Conservation (phyloP, 352 stramenopile species). For the Plasmopara muralis region DNA sequence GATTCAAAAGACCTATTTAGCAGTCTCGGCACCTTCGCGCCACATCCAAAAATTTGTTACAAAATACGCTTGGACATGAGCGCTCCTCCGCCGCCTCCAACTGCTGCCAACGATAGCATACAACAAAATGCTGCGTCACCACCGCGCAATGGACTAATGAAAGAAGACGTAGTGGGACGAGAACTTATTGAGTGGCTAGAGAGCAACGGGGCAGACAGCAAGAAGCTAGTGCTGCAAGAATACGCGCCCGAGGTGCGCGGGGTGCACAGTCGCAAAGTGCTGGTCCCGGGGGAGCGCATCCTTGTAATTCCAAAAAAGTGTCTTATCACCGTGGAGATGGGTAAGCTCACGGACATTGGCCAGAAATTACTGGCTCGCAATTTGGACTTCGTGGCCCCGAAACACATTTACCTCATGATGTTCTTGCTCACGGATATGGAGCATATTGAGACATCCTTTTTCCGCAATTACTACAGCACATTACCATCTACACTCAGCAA, state of each 20-base stretch:
- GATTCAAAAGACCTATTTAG: no score
- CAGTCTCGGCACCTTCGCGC: no score
- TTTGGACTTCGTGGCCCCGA: constrained; percentile 96
- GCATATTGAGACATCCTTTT: constrained; percentile 77
- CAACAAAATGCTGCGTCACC: not conserved
- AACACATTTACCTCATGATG: constrained; percentile 99
- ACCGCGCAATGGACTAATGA: constrained; percentile 9
- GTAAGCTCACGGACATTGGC: constrained; percentile 94
- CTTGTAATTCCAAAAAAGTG: constrained; percentile 92
- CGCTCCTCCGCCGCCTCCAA: constrained; percentile 18
- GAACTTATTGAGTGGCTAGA: constrained; percentile 79
- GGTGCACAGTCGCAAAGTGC: constrained; percentile 85
- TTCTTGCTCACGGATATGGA: constrained; percentile 97
- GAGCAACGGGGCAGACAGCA: constrained; percentile 57
- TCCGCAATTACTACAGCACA: constrained; percentile 96
- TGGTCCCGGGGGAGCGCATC: constrained; percentile 82
- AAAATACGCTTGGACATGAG: constrained; percentile 25
- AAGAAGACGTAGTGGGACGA: constrained; percentile 43
- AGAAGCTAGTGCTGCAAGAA: constrained; percentile 74
- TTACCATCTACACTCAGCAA: constrained; percentile 93
- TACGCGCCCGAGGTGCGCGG: constrained; percentile 91
- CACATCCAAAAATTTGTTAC: no score
- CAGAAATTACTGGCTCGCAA: constrained; percentile 89
- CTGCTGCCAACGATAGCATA: not conserved
- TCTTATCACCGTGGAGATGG: constrained; percentile 99